These are phyloP conservation scores for Cladosporium sp. DNA, from an alignment of 2,329 filamentous ascomycete species.

Conservation along the genomic window DNA sequence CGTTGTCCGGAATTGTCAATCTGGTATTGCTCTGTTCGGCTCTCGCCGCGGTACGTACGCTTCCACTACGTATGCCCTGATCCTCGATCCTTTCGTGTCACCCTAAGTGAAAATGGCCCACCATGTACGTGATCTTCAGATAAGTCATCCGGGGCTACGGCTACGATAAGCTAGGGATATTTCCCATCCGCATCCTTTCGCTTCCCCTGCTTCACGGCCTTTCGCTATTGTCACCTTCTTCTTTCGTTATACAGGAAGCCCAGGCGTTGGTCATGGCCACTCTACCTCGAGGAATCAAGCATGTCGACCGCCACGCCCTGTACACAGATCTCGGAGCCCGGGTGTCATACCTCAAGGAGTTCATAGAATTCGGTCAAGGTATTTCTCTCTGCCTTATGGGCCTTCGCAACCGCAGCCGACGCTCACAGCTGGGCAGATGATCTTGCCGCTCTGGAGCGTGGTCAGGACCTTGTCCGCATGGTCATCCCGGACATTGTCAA, in stretches of 20 bases:
- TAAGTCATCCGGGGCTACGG: constrained; percentile 12
- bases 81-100: constrained; percentile 4
- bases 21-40: constrained; percentile 3
- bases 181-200: constrained; percentile 9
- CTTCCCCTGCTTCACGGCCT: background rate
- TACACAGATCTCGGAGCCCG: constrained; percentile 70
- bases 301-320: constrained; percentile 69
- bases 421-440: constrained; percentile 55
- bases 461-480: constrained; percentile 76
- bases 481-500: constrained; percentile 81
- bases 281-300: constrained; percentile 44
- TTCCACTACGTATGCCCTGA: constrained; percentile 9
- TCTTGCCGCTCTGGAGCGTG: constrained; percentile 67
- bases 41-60: constrained; percentile 12
- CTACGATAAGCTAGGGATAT: constrained; percentile 4
- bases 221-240: background rate
- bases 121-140: constrained; percentile 5
- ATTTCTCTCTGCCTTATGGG: background rate
- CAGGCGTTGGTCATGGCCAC: constrained; percentile 18
- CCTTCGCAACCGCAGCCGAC: background rate
- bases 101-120: constrained; percentile 2
- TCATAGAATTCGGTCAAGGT: constrained; percentile 64
- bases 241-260: background rate
- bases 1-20: background rate
- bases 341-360: constrained; percentile 71